These are phyloP conservation scores for Scheffersomyces titani DNA, from an alignment of 1,139 yeast genomes.

Conservation along the genomic window DNA sequence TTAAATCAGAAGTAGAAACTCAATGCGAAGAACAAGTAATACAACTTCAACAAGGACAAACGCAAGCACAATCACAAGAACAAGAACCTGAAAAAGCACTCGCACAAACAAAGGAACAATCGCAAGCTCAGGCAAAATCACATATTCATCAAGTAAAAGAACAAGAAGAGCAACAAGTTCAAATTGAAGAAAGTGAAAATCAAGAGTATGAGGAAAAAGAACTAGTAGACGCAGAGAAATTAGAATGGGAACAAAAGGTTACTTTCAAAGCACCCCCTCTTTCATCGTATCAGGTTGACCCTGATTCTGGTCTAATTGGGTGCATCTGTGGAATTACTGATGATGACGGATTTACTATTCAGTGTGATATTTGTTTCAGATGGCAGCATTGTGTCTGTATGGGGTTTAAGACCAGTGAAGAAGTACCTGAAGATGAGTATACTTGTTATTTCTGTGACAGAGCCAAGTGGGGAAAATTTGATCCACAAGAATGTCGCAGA, in stretches of 20 bases:
- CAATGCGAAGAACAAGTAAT: not conserved
- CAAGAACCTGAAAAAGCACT: slow-evolving; percentile 1
- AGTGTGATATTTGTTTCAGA: slow-evolving; percentile 86
- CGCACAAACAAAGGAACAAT: slow-evolving; percentile 1
- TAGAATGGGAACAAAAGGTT: not conserved
- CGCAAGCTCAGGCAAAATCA: not conserved
- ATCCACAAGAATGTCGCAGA: slow-evolving; percentile 39
- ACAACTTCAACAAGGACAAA: not conserved
- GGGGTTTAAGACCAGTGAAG: slow-evolving; percentile 68
- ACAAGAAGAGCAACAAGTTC: not conserved
- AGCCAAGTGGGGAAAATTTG: slow-evolving; percentile 50
- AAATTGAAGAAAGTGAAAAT: slow-evolving; percentile 3
- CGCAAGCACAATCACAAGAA: not conserved
- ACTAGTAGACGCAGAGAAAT: not conserved
- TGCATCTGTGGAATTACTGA: slow-evolving; percentile 88
- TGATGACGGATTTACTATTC: slow-evolving; percentile 94
- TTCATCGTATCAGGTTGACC: slow-evolving; percentile 59
- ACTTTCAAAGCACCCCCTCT: slow-evolving; percentile 30
- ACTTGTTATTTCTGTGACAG: slow-evolving; percentile 79
- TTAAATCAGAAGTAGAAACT: not conserved
- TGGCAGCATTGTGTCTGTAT: slow-evolving; percentile 96
- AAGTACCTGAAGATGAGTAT: slow-evolving; percentile 79
- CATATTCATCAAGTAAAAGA: not conserved
- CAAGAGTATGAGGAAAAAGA: slow-evolving; percentile 1
- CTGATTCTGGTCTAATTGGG: slow-evolving; percentile 83